Conservation (phyloP, 768 basidiomycete species). For the Leccinum disarticulatum region DNA sequence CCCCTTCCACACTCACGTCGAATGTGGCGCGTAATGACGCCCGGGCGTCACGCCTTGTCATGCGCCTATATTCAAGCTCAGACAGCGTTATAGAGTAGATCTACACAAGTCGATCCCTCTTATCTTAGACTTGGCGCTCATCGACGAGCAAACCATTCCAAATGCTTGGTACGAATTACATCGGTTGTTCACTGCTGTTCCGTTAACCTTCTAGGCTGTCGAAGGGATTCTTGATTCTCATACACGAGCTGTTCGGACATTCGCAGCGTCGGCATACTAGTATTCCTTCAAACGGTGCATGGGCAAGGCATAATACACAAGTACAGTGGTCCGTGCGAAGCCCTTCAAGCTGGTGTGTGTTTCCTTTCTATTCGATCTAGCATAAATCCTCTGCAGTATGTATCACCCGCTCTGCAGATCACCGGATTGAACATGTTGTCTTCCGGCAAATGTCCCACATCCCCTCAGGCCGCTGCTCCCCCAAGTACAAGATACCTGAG, state of each 20-base stretch:
- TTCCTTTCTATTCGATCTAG: conserved; percentile 1
- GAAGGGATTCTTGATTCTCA: conserved; percentile 68
- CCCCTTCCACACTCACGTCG: too few species aligned
- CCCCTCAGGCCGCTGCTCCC: conserved; percentile 40
- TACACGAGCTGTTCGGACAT: conserved; percentile 79
- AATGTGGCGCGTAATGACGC: too few species aligned
- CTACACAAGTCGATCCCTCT: conserved; percentile 85
- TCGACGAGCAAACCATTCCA: conserved; percentile 25
- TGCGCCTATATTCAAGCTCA: too few species aligned
- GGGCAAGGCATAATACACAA: conserved; percentile 64
- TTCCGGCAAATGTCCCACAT: conserved; percentile 51
- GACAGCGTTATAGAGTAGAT: conserved; percentile 37
- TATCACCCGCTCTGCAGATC: conserved; percentile 52
- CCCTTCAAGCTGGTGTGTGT: conserved; percentile 51
- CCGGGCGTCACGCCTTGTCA: too few species aligned
- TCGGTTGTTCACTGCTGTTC: not conserved
- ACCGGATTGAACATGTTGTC: conserved; percentile 62
- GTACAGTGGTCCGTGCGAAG: conserved; percentile 55
- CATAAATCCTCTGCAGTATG: conserved; percentile 40
- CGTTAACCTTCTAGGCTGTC: conserved; percentile 53
- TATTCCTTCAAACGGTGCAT: conserved; percentile 83
- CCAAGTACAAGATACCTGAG: conserved; percentile 54
- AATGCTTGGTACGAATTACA: conserved; percentile 26
- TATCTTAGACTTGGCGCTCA: conserved; percentile 27
- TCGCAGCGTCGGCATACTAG: conserved; percentile 68